Evolutionary conservation across 306 rosid genomes (phyloP).

Genomic region (Rosa rugosa): DNA sequence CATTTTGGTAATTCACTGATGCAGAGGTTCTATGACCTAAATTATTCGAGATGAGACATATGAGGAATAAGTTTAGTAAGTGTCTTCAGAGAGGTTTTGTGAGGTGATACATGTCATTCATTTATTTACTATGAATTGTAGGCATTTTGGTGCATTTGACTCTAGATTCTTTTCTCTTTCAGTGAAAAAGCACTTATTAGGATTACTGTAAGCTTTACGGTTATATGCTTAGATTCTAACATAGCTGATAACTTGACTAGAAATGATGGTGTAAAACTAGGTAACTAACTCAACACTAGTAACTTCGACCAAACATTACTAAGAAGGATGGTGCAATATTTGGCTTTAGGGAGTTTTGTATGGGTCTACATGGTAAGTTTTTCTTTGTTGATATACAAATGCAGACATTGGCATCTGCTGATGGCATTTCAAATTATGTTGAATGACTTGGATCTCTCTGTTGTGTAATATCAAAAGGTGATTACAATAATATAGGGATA

Average conservation of each 20-base stretch:
- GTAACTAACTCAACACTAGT: not conserved
- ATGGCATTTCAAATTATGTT: not conserved
- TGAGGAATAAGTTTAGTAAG: not conserved
- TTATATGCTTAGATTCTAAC: not conserved
- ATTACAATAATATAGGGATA: not conserved
- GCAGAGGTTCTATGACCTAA: not conserved
- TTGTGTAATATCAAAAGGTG: not conserved
- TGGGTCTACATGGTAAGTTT: not conserved
- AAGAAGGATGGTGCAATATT: not conserved
- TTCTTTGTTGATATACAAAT: not conserved
- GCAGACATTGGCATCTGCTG: not conserved
- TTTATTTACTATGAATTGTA: not conserved
- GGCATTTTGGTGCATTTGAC: not conserved
- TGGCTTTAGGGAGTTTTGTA: not conserved
- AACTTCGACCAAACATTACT: not conserved
- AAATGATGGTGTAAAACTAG: not conserved
- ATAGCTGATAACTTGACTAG: not conserved
- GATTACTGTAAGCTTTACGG: not conserved
- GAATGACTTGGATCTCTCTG: not conserved
- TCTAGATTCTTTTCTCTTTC: not conserved
- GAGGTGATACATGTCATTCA: not conserved
- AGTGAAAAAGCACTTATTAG: not conserved
- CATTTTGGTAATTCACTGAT: not conserved
- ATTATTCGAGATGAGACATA: not conserved
- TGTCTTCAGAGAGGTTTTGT: not conserved